Evolutionary conservation across 139 green algal genomes (phyloP).

Genomic region (Coelastrella sp.): DNA sequence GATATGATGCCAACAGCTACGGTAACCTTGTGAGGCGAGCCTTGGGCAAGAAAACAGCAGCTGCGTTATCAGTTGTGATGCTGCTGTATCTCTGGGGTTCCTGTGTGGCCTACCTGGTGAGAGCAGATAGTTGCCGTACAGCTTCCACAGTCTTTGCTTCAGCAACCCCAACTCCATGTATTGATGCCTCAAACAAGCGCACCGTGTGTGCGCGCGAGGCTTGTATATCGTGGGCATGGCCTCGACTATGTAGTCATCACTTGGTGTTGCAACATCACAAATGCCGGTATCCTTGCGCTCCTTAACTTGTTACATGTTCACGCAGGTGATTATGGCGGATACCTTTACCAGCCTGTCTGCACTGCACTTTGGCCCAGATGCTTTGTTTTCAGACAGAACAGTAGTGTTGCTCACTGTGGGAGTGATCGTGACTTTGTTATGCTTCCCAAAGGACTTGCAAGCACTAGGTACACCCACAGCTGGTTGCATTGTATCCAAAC

Average conservation of each 20-base stretch:
- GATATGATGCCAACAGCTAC: constrained; percentile 65
- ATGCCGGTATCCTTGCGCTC: too few relatives aligned
- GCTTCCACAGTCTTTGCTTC: too few relatives aligned
- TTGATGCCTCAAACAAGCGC: neutral
- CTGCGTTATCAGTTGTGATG: constrained; percentile 62
- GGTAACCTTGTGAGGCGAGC: constrained; percentile 62
- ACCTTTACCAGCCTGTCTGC: constrained; percentile 68
- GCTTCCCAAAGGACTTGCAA: constrained; percentile 57
- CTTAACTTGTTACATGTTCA: neutral
- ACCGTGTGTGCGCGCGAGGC: too few relatives aligned
- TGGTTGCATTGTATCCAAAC: too few relatives aligned
- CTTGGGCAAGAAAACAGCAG: constrained; percentile 68
- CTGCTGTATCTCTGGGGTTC: constrained; percentile 77
- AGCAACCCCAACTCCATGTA: too few relatives aligned
- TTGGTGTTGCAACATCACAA: too few relatives aligned
- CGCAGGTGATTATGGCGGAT: constrained; percentile 80
- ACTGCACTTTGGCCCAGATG: constrained; percentile 36
- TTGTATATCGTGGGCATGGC: too few relatives aligned
- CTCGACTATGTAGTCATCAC: too few relatives aligned
- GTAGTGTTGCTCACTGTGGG: constrained; percentile 52
- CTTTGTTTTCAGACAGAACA: constrained; percentile 36
- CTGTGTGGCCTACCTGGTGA: constrained; percentile 74
- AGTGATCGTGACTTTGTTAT: constrained; percentile 63
- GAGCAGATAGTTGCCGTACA: too few relatives aligned
- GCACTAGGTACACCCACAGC: constrained; percentile 48